These are phyloP conservation scores for Cichorium intybus DNA, from an alignment of 140 eudicot genomes.

Conservation along the genomic window DNA sequence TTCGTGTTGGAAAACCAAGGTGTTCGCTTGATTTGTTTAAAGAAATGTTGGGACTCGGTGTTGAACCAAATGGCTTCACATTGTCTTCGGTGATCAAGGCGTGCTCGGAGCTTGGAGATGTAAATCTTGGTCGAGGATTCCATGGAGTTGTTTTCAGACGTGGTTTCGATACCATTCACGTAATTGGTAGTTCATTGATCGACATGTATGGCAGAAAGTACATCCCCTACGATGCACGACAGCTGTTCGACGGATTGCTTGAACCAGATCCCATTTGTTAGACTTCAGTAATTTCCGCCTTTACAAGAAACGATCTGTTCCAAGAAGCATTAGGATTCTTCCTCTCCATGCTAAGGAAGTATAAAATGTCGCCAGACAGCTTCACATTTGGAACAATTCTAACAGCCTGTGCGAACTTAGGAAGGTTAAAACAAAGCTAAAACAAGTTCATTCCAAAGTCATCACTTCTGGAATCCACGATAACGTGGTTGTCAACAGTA, in stretches of 20 bases:
- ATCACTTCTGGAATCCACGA: constrained; percentile 48
- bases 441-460: constrained; percentile 60
- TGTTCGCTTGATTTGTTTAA: constrained; percentile 40
- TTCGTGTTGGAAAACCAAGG: constrained; percentile 46
- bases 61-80: constrained; percentile 76
- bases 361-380: constrained; percentile 47
- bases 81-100: constrained; percentile 81
- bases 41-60: constrained; percentile 54
- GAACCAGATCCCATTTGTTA: constrained; percentile 78
- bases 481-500: constrained; percentile 65
- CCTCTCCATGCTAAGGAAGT: constrained; percentile 35
- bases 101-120: constrained; percentile 55
- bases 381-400: constrained; percentile 68
- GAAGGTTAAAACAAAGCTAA: constrained; percentile 64
- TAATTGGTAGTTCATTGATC: constrained; percentile 61
- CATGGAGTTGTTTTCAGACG: constrained; percentile 65
- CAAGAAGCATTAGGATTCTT: constrained; percentile 61
- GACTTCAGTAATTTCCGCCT: constrained; percentile 75
- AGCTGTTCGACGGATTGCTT: constrained; percentile 66
- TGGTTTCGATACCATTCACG: constrained; percentile 57
- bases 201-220: constrained; percentile 78
- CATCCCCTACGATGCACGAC: constrained; percentile 32
- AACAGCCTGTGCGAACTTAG: constrained; percentile 77
- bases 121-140: constrained; percentile 46
- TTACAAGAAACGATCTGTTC: constrained; percentile 62